Conservation (phyloP, 805 yeast genomes). For the Scheffersomyces ergatensis region DNA sequence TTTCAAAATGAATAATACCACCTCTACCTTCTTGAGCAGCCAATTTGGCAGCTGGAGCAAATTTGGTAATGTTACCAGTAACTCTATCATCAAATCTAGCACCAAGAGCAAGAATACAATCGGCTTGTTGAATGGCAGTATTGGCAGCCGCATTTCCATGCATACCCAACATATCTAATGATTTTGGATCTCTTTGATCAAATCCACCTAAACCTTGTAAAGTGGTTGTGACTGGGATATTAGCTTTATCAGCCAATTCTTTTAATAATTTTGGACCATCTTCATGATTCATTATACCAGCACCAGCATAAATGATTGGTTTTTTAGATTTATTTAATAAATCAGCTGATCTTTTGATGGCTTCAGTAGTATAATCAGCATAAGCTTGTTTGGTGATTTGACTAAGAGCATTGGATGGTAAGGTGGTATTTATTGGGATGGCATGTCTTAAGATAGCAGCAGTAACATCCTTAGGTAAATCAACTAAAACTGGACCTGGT, state of each 20-base stretch:
- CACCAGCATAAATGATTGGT: constrained; percentile 90
- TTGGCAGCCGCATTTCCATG: constrained; percentile 97
- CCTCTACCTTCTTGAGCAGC: constrained; percentile 90
- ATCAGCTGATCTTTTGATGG: constrained; percentile 73
- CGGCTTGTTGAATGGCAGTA: constrained; percentile 90
- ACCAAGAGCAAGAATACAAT: constrained; percentile 89
- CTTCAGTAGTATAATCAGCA: constrained; percentile 70
- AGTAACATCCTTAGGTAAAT: constrained; percentile 96
- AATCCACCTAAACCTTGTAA: constrained; percentile 92
- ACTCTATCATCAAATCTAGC: constrained; percentile 99
- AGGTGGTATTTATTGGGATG: constrained; percentile 75
- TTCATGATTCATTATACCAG: constrained; percentile 76
- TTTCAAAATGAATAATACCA: constrained; percentile 96
- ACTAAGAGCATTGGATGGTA: constrained; percentile 70
- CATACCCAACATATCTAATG: constrained; percentile 97
- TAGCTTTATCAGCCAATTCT: constrained; percentile 85
- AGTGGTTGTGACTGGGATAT: constrained; percentile 95
- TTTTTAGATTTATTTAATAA: constrained; percentile 79
- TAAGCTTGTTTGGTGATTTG: constrained; percentile 69
- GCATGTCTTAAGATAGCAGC: constrained; percentile 84
- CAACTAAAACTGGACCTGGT: constrained; percentile 98
- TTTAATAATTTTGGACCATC: constrained; percentile 78
- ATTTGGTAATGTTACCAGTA: constrained; percentile 78
- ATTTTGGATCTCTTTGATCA: constrained; percentile 87
- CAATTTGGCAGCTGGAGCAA: constrained; percentile 89